Evolutionary conservation across 805 yeast species (phyloP).

Genomic region (Candida hungchunana): DNA sequence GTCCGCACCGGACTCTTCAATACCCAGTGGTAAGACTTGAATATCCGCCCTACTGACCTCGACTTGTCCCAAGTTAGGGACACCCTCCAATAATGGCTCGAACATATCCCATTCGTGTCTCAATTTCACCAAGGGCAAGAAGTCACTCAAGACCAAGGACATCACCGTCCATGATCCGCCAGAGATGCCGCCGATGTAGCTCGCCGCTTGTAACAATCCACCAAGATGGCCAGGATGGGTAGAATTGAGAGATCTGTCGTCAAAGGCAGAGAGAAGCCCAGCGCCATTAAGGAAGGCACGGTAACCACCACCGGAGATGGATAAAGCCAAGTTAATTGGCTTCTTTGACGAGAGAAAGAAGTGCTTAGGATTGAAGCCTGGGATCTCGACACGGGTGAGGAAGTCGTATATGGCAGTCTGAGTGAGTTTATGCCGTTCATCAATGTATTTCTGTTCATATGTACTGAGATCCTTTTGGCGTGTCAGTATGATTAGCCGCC

Average conservation of each 20-base stretch:
- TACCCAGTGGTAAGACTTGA: conserved; percentile 22
- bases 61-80: conserved; percentile 48
- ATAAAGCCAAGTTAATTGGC: conserved; percentile 47
- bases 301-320: conserved; percentile 86
- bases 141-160: conserved; percentile 36
- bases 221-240: conserved; percentile 55
- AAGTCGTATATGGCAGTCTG: conserved; percentile 28
- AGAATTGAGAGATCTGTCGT: conserved; percentile 59
- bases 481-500: conserved; percentile 1
- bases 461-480: conserved; percentile 8
- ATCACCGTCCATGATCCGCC: conserved; percentile 78
- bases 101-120: conserved; percentile 39
- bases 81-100: conserved; percentile 49
- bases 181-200: conserved; percentile 72
- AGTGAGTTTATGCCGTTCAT: conserved; percentile 29
- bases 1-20: conserved; percentile 20
- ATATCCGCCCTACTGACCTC: conserved; percentile 27
- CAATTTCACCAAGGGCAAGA: conserved; percentile 34
- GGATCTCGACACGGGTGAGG: conserved; percentile 30
- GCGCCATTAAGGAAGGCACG: conserved; percentile 87
- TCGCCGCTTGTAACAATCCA: conserved; percentile 65
- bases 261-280: conserved; percentile 76
- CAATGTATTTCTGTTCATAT: conserved; percentile 27
- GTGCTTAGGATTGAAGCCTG: conserved; percentile 29
- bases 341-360: conserved; percentile 21